phyloP scores from a whole-genome alignment of 768 basidiomycete species.

The Tephrocybe rancida region DNA sequence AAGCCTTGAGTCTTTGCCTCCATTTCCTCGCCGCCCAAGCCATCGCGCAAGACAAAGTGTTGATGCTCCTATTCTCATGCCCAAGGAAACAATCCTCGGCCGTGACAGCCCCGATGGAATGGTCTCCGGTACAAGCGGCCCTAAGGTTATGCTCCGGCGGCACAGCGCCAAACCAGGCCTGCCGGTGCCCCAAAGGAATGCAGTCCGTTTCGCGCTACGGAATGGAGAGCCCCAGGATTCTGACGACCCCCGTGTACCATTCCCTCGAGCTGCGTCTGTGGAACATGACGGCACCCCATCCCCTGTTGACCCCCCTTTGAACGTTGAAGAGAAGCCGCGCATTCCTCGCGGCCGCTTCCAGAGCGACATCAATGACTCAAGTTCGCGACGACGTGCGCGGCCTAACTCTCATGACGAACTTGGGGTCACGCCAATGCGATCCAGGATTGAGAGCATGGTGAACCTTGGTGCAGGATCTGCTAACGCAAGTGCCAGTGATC shows the following conservation, averaged over 20 bases:
- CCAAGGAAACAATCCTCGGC: constrained; percentile 48
- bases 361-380: constrained; percentile 67
- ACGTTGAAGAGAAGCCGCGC: constrained; percentile 37
- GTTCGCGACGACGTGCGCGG: constrained; percentile 51
- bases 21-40: constrained; percentile 56
- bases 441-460: constrained; percentile 76
- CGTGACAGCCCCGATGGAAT: constrained; percentile 66
- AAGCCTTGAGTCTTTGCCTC: constrained; percentile 46
- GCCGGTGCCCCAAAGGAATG: constrained; percentile 38
- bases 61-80: constrained; percentile 51
- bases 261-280: constrained; percentile 61
- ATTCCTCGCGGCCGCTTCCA: constrained; percentile 67
- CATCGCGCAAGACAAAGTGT: constrained; percentile 69
- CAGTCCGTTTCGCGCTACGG: constrained; percentile 45
- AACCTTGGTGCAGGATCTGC: constrained; percentile 56
- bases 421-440: constrained; percentile 51
- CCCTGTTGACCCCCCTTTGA: constrained; percentile 34
- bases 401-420: constrained; percentile 74
- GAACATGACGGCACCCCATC: constrained; percentile 43
- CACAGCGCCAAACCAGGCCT: constrained; percentile 52
- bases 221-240: constrained; percentile 34
- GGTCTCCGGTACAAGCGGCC: constrained; percentile 29
- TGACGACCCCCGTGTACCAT: constrained; percentile 57
- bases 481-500: constrained; percentile 66
- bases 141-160: constrained; percentile 54